Conservation (phyloP, 192 early-diverging fungal genomes). For the Backusella mclennaniae region DNA sequence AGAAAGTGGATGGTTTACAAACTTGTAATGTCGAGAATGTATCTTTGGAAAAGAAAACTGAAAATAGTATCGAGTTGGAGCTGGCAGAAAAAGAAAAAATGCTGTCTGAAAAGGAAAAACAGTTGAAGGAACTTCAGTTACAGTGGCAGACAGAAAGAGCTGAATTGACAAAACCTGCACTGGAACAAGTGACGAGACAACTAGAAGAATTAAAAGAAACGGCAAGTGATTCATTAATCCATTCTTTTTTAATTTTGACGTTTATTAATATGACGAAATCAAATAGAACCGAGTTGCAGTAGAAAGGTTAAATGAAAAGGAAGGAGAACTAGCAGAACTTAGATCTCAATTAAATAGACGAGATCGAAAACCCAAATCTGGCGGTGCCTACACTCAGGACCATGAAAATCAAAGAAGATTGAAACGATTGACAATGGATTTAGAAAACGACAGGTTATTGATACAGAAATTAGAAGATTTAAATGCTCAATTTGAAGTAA, state of each 20-base stretch:
- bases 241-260: background rate
- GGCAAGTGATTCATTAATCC: background rate
- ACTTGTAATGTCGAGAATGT: background rate
- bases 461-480: conserved; percentile 38
- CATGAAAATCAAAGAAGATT: conserved; percentile 29
- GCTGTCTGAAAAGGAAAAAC: conserved; percentile 17
- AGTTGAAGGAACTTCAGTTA: conserved; percentile 14
- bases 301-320: conserved; percentile 29
- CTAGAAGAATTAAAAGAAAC: conserved; percentile 29
- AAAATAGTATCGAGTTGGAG: background rate
- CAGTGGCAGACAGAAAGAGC: conserved; percentile 25
- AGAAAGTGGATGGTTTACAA: conserved; percentile 5
- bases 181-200: conserved; percentile 29
- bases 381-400: background rate
- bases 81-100: conserved; percentile 31
- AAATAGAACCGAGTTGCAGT: conserved; percentile 27
- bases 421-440: conserved; percentile 33
- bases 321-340: conserved; percentile 26
- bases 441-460: conserved; percentile 33
- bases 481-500: conserved; percentile 36
- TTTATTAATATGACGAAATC: background rate
- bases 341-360: conserved; percentile 21
- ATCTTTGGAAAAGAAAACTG: background rate
- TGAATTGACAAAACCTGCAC: conserved; percentile 31
- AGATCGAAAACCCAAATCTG: conserved; percentile 13